Base-by-base conservation (phyloP, 2,329 filamentous ascomycete genomes). In the Penicillium sp. region DNA sequence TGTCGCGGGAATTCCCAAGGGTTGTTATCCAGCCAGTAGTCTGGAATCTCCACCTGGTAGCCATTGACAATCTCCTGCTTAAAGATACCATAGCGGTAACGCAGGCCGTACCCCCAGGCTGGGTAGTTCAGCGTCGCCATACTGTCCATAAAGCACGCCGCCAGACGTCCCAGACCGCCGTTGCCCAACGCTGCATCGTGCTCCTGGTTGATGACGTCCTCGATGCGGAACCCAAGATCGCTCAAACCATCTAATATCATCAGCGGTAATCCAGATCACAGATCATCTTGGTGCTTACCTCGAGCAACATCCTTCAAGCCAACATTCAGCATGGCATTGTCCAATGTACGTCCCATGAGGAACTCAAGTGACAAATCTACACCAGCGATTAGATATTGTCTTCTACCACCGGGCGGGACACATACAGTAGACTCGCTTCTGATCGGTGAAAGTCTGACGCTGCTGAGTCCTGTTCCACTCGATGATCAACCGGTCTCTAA, bases 1-100 rank as follows among this genome's bases (percentile, higher is more conserved):
- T 96, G 88, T 58, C 93, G 81, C 37, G 90, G 89, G 64, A 97
- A 98, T 68, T 98, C 93, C 93, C 93, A 98, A 0, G 93, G 93
- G 71, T 98, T 98, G 72, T 97, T 96, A 68, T 97, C 93, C 47
- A 98, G 81, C 93, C 93, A 98, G 73, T 98, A 97, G 69, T 98
- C 93, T 19, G 93, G 93, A 52, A 97, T 87, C 67, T 98, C 93
- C 57, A 98, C 89, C 71, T 98, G 93, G 69, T 96, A 98, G 51
- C 93, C 93, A 64, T 97, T 87, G 53, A 96, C 84, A 62, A 98
- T 97, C 75, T 97, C 93, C 75, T 98, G 93, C 76, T 97, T 97
- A 82, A 98, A 98, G 69, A 98, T 98, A 66, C 87, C 87, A 68
- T 97, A 97, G 69, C 89, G 80, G 75, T 98, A 98, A 64, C 93